Conservation (phyloP, 768 basidiomycete genomes). For the Mycena filopes region DNA sequence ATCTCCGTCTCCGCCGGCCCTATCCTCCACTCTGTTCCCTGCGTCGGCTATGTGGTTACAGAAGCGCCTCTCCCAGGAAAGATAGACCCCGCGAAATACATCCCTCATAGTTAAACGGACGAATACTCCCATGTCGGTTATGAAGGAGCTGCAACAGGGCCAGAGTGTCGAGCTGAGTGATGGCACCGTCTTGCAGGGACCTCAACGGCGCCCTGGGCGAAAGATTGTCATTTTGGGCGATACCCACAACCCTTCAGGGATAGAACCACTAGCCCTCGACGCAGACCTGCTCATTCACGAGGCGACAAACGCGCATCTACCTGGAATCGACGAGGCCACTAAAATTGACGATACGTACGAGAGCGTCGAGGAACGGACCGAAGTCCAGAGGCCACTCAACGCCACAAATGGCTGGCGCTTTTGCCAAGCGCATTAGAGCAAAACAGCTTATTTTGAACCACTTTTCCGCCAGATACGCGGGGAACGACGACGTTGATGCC, state of each 20-base stretch:
- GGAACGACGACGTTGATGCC: conserved; percentile 64
- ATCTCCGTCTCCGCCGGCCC: conserved; percentile 81
- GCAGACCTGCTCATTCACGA: conserved; percentile 88
- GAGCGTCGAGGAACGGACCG: conserved; percentile 68
- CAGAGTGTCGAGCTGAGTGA: conserved; percentile 72
- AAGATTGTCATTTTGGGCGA: conserved; percentile 89
- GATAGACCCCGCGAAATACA: conserved; percentile 73
- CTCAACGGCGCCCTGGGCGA: conserved; percentile 71
- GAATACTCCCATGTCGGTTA: conserved; percentile 72
- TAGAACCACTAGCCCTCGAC: conserved; percentile 66
- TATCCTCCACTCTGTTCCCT: conserved; percentile 83
- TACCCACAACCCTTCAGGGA: conserved; percentile 81
- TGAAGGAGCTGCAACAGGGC: conserved; percentile 75
- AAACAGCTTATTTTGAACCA: conserved; percentile 80
- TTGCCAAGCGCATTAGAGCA: conserved; percentile 75
- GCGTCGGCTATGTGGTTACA: conserved; percentile 79
- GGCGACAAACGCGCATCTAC: conserved; percentile 88
- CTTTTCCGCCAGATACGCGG: conserved; percentile 84
- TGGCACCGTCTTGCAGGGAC: conserved; percentile 78
- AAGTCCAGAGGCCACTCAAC: conserved; percentile 90
- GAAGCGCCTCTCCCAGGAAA: conserved; percentile 83
- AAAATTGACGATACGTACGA: conserved; percentile 71
- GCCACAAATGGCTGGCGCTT: conserved; percentile 88
- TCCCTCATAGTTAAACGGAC: conserved; percentile 77
- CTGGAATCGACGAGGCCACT: conserved; percentile 66